Base-by-base conservation (phyloP, 2,329 filamentous ascomycete genomes). In the Thelonectria blattea region DNA sequence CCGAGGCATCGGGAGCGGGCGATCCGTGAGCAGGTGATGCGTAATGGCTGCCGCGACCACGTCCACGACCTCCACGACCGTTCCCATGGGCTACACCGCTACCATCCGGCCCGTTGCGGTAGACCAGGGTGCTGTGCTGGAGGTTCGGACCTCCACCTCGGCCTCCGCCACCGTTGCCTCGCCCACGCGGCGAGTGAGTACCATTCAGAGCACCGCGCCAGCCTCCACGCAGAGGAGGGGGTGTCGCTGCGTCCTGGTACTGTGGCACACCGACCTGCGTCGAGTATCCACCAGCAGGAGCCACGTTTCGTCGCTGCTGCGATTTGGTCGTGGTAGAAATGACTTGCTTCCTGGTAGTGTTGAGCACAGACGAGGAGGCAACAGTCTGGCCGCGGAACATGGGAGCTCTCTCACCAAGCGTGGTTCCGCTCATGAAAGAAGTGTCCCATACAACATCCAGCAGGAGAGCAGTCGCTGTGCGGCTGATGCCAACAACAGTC, bases 381-480 rank as follows among this genome's bases (percentile, higher is more conserved):
- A 99, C 93, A 0, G 95, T 97, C 74, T 95, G 93, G 53, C 95
- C 95, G 37, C 94, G 88, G 87, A 99, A 99, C 39, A 92, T 88
- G 24, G 93, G 92, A 73, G 94, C 97, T 60, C 95, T 89, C 58
- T 93, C 93, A 60, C 92, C 91, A 15, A 99, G 84, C 0, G 91
- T 95, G 2, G 93, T 97, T 64, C 95, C 95, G 72, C 93, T 96
- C 93, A 99, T 98, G 77, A 99, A 99, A 0, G 92, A 91, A 12
- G 87, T 86, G 74, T 99, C 96, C 77, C 97, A 99, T 8, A 99
- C 89, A 58, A 98, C 86, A 74, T 99, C 95, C 39, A 99, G 83
- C 59, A 97, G 83, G 48, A 91, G 86, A 24, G 89, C 90, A 57
- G 91, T 91, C 18, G 93, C 85, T 30, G 93, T 97, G 57, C 92